Evolutionary conservation across 192 early-diverging fungal genomes (phyloP).

Genomic region (Haplosporangium gracile): DNA sequence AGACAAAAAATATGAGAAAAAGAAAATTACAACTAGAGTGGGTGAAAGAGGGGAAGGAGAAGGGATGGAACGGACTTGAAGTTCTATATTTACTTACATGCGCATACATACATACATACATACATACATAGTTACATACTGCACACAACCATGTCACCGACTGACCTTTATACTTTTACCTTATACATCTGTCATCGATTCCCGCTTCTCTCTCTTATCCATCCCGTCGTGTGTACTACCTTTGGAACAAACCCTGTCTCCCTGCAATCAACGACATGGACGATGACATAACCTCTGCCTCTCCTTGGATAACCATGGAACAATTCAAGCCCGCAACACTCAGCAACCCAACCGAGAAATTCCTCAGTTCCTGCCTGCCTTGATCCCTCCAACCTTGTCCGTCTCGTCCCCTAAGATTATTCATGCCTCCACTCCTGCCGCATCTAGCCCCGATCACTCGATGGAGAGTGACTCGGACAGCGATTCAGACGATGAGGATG

Average conservation of each 20-base stretch:
- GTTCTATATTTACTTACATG: conserved; percentile 36
- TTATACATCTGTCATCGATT: conserved; percentile 1
- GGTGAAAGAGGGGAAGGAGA: neutral
- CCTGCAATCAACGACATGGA: neutral
- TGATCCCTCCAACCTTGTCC: conserved; percentile 54
- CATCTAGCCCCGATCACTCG: conserved; percentile 53
- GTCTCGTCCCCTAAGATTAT: conserved; percentile 33
- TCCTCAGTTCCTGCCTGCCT: conserved; percentile 60
- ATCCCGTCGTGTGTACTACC: neutral
- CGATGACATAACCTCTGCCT: neutral
- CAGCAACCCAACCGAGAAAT: conserved; percentile 52
- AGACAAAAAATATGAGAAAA: neutral
- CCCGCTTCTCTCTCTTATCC: neutral
- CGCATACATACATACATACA: conserved; percentile 2
- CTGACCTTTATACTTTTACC: conserved; percentile 13
- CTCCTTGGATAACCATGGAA: neutral
- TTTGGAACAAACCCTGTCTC: no score
- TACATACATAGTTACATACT: neutral
- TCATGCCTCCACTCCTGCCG: conserved; percentile 41
- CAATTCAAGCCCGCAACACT: conserved; percentile 29
- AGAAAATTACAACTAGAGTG: neutral
- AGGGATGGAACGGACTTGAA: conserved; percentile 7
- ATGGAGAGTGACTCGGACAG: conserved; percentile 57
- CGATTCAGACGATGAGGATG: conserved; percentile 66
- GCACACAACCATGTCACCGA: neutral